Base-by-base conservation (phyloP, 768 basidiomycete species). In the Naematelia encephala region DNA sequence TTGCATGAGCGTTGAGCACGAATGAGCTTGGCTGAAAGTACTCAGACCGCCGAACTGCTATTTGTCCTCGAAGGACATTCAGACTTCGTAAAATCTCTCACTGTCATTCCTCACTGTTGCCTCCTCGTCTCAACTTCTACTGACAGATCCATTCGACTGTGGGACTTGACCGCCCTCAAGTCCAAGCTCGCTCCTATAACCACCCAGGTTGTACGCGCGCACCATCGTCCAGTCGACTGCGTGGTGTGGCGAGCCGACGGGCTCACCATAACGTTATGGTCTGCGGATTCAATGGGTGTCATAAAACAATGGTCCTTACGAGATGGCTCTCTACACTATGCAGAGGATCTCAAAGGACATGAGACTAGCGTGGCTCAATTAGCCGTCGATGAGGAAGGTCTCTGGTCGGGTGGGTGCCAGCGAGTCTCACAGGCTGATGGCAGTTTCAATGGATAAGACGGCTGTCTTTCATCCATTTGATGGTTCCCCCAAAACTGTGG, bases 251-350 rank as follows among this genome's bases (percentile, higher is more conserved):
- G 58, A 64, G 54, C 39, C 26, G 56, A 64, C 43, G 30, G 61
- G 48, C 13, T 21, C 48, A 45, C 14, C 1, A 34, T 61, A 0
- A 78, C 82, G 25, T 77, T 98, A 3, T 89, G 87, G 73, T 90
- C 91, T 0, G 90, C 84, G 5, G 94, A 98, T 76, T 93, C 90
- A 2, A 89, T 98, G 86, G 96, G 94, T 1, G 74, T 88, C 8
- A 85, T 97, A 72, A 89, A 87, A 60, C 77, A 85, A 26, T 99
- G 93, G 93, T 87, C 85, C 77, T 77, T 46, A 5, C 45, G 22
- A 27, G 54, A 25, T n/a, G 42, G 56, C 23, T 42, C 45, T 27
- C 48, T 65, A 54, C 42, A 10, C 12, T 51, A 50, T 13, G 21
- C 58, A n/a, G 47, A 62, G 27, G 88, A 90, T 60, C 72, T 87